Percentiles rank a stretch among this genome's conserved stretches.
phyloP scores from a whole-genome alignment of 805 yeast species.

The Wickerhamomyces queroliae region DNA sequence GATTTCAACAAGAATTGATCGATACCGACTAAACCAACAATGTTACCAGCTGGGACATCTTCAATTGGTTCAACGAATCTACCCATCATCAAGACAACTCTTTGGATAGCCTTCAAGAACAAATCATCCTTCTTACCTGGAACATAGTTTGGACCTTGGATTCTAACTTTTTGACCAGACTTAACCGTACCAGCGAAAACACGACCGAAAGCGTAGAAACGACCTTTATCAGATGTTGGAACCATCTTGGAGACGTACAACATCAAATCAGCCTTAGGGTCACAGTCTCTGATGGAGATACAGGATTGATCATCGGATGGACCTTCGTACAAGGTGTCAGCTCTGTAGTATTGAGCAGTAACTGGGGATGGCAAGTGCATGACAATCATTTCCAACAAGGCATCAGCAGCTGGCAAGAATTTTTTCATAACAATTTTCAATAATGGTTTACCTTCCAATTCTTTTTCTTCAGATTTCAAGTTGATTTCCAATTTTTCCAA shows the following conservation, averaged over 20 bases:
- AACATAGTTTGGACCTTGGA: slow-evolving; percentile 99
- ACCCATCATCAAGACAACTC: slow-evolving; percentile 99
- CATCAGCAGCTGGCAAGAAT: slow-evolving; percentile 99
- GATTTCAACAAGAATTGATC: slow-evolving; percentile 99
- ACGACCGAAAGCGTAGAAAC: slow-evolving; percentile 99
- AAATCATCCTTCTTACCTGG: slow-evolving; percentile 98
- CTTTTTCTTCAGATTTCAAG: slow-evolving; percentile 96
- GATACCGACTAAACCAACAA: slow-evolving; percentile 99
- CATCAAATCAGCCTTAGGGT: slow-evolving; percentile 97
- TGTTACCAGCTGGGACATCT: slow-evolving; percentile 99
- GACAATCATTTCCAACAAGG: slow-evolving; percentile 97
- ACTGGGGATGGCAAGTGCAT: slow-evolving; percentile 99
- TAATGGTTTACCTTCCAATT: slow-evolving; percentile 97
- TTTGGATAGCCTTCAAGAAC: slow-evolving; percentile 95
- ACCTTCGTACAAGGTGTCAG: slow-evolving; percentile 98
- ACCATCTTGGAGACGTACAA: slow-evolving; percentile 99
- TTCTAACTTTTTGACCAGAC: slow-evolving; percentile 99
- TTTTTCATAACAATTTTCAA: slow-evolving; percentile 98
- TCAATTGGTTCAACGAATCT: slow-evolving; percentile 96
- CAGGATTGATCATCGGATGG: slow-evolving; percentile 90
- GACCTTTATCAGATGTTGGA: slow-evolving; percentile 99
- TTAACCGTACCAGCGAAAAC: slow-evolving; percentile 99
- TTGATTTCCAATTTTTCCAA: slow-evolving; percentile 89
- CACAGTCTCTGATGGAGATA: slow-evolving; percentile 95
- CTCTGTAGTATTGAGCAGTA: slow-evolving; percentile 99